Evolutionary conservation across 805 yeast genomes (phyloP).

Genomic region (Ogataea pignaliae): DNA sequence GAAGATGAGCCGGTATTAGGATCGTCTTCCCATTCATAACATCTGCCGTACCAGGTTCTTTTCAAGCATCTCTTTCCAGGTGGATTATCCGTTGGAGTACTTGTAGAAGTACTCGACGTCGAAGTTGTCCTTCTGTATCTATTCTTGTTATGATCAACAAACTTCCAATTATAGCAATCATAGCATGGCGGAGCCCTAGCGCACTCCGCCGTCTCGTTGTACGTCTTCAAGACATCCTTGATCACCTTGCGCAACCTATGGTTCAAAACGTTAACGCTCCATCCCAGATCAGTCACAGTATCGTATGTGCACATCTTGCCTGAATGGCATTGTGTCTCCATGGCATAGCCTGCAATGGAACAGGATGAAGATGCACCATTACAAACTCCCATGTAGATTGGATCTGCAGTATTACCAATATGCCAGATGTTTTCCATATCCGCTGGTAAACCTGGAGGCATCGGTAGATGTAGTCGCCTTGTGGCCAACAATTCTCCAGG

Average conservation of each 20-base stretch:
- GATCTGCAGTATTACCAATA: conserved; percentile 95
- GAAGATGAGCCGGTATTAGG: background rate
- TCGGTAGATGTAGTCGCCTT: conserved; percentile 79
- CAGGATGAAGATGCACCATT: conserved; percentile 90
- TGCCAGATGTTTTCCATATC: conserved; percentile 88
- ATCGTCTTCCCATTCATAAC: conserved; percentile 32
- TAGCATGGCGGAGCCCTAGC: conserved; percentile 74
- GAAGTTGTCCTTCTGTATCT: conserved; percentile 24
- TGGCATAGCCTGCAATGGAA: conserved; percentile 89
- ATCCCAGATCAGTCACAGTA: conserved; percentile 81
- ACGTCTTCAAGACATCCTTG: conserved; percentile 66
- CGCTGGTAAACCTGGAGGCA: conserved; percentile 83
- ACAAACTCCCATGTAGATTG: conserved; percentile 94
- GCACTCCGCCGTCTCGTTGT: conserved; percentile 77
- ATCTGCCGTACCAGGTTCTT: conserved; percentile 63
- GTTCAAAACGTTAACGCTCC: conserved; percentile 83
- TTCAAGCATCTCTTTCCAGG: conserved; percentile 45
- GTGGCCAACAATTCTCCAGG: conserved; percentile 90
- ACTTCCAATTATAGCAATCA: conserved; percentile 90
- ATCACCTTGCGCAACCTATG: conserved; percentile 90
- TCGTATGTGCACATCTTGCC: conserved; percentile 88
- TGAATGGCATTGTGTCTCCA: conserved; percentile 94
- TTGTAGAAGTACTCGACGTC: conserved; percentile 18
- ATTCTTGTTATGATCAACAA: conserved; percentile 44
- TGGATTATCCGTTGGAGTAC: conserved; percentile 20